Evolutionary conservation across 768 basidiomycete genomes (phyloP), one percentile per base, ranked within the genome.

Genomic region (Auriscalpium orientale): DNA sequence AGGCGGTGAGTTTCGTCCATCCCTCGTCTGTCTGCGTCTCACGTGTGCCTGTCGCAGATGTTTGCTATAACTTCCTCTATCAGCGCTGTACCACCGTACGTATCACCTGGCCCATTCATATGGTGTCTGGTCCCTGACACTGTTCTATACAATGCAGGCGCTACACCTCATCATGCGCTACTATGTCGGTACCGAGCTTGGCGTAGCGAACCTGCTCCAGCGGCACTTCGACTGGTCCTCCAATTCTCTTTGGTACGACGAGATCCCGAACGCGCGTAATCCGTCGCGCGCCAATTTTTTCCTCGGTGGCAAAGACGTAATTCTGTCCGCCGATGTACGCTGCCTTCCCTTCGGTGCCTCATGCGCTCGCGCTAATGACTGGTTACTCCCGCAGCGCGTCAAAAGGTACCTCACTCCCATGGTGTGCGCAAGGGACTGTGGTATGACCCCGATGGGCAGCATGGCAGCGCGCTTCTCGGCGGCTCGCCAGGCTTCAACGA

Each of bases 1-100:
- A 79, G 93, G 92, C 57, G 87, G 89, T 87, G 63, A 57, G 80
- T 76, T 9, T 56, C 50, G 20, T n/a, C 16, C 36, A 12, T 46
- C 49, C 12, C 10, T 34, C 6, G 28, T 28, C 28, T 28, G 28
- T 5, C 4, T 28, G 28, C 28, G 4, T 28, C 28, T 28, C 28
- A 28, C 28, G 28, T 28, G 28, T 28, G 5, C 28, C n/a, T 54
- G 53, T 46, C 28, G 20, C 63, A 88, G 91, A 93, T 69, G 83
- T 95, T 28, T 95, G 93, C 68, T 89, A 88, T 72, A 93, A 92
- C 66, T 95, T 95, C 71, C 74, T 94, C 52, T 95, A 95, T 68
- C 77, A 82, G 8, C 76, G 74, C 33, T 84, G 85, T 50, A 74
- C 70, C 48, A 86, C 81, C 34, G 89, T 86, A 70, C 58, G 81